A percentile compares a stretch with the other conserved stretches of the same genome.
Evolutionary conservation across 2,329 filamentous ascomycete species (phyloP).

Genomic region (Cercospora brassicicola): DNA sequence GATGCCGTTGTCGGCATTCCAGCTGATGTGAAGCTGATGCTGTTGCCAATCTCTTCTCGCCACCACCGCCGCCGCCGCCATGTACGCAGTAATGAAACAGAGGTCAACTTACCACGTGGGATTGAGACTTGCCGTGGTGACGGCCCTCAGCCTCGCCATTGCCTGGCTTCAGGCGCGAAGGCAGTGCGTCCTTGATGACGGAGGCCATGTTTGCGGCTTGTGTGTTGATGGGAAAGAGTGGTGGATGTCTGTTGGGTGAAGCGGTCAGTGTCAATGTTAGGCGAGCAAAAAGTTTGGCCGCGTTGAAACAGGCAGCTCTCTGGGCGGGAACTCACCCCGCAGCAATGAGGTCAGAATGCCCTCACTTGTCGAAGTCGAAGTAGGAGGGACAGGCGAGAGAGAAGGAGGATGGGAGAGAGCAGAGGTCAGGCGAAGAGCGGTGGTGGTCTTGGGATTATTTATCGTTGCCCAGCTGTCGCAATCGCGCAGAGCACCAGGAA

Average conservation of each 20-base stretch:
- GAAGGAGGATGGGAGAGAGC: background rate
- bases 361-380: conserved; percentile 1
- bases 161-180: conserved; percentile 74
- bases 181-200: conserved; percentile 71
- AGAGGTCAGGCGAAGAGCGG: background rate
- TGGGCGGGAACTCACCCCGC: conserved; percentile 16
- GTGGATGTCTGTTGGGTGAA: conserved; percentile 7
- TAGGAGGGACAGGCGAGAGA: background rate
- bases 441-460: conserved; percentile 1
- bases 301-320: background rate
- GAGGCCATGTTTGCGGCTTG: conserved; percentile 42
- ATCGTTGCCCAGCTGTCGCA: background rate
- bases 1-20: background rate
- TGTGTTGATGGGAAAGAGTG: conserved; percentile 13
- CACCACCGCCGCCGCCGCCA: conserved; percentile 11
- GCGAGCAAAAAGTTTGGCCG: conserved; percentile 15
- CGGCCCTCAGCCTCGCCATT: conserved; percentile 49
- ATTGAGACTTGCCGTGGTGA: conserved; percentile 82
- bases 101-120: conserved; percentile 70
- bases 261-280: conserved; percentile 19
- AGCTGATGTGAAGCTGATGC: background rate
- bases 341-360: background rate
- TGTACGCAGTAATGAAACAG: conserved; percentile 7
- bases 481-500: conserved; percentile 2
- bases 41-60: background rate